A percentile compares a stretch with the other conserved stretches of the same genome.
phyloP scores from a whole-genome alignment of 352 stramenopile genomes.

The Globisporangium okanoganense region DNA sequence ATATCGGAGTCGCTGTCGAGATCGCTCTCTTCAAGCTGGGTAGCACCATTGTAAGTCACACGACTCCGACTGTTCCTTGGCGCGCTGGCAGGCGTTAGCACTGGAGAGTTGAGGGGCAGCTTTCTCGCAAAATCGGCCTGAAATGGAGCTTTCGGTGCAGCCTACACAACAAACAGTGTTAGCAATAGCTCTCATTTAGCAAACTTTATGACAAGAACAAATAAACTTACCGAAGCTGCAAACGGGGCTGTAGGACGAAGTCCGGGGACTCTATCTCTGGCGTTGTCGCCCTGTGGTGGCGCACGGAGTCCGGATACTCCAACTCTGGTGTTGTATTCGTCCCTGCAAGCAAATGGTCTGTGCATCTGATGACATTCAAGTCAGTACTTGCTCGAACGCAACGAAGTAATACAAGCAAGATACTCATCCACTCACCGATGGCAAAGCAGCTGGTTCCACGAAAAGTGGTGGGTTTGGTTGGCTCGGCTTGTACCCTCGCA shows the following conservation, averaged over 20 bases:
- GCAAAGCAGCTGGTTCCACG: slow-evolving; percentile 5
- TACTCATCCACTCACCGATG: not conserved
- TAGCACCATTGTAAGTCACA: slow-evolving; percentile 3
- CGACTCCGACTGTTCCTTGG: not conserved
- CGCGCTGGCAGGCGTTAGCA: not conserved
- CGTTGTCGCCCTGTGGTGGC: no score
- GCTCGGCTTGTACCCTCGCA: slow-evolving; percentile 3
- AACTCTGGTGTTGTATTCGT: no score
- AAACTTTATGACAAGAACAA: not conserved
- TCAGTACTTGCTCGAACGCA: not conserved
- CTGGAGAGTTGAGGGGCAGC: slow-evolving; percentile 9
- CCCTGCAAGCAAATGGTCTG: not conserved
- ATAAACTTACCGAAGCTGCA: not conserved
- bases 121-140: slow-evolving; percentile 9
- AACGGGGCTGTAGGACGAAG: not conserved
- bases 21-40: slow-evolving; percentile 5
- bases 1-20: slow-evolving; percentile 22
- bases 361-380: not conserved
- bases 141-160: not conserved
- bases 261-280: not conserved
- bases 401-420: not conserved
- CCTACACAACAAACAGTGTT: not conserved
- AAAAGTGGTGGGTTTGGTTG: not conserved
- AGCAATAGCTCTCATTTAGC: not conserved
- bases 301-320: no score